Evolutionary conservation across 495 filamentous ascomycete species (phyloP), one percentile per base, ranked within the genome.

Genomic region (Articulospora tetracladia): DNA sequence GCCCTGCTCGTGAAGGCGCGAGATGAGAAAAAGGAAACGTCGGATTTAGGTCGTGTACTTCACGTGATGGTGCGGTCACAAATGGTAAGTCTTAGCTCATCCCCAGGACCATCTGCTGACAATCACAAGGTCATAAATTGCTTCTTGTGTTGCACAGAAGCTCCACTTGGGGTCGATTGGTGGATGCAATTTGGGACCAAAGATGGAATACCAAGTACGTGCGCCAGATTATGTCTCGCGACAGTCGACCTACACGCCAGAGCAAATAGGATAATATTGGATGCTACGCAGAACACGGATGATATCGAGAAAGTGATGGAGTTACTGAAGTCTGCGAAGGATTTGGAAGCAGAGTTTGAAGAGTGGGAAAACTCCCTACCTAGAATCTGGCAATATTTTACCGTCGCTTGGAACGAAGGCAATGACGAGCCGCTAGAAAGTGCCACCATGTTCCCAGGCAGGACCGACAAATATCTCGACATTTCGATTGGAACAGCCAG

Each of bases 71-170:
- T 50, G 47, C 24, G 25, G 25, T 24, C 20, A 50, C 25, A 50
- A 24, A 50, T 50, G 47, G 47, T 50, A 50, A 6, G 47, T 53
- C 34, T 32, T 27, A 19, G 3, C 7, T 7, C 15, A 47, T 47
- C 17, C 19, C 48, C 51, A 8, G 41, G 1, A 36, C 51, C n/a
- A 26, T n/a, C n/a, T n/a, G 36, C 22, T 51, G 32, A 49, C 50
- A 24, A 25, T 24, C 6, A 7, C 15, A n/a, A 67, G 65, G 23
- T 78, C 17, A 76, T 82, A 49, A 74, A 50, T 50, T 50, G 22
- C 25, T 25, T 24, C 11, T n/a, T 50, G 2, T 25, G 47, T n/a
- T 27, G 47, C 25, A 27, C 25, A 24, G 20, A 24, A 27, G 19
- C 47, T 25, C 47, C 47, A 50, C 11, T 50, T 24, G 47, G 25